A percentile compares a stretch with the other conserved stretches of the same genome.
These are phyloP conservation scores for Ceratobasidium sp. DNA, from an alignment of 1,284 basidiomycete genomes.

Conservation along the genomic window DNA sequence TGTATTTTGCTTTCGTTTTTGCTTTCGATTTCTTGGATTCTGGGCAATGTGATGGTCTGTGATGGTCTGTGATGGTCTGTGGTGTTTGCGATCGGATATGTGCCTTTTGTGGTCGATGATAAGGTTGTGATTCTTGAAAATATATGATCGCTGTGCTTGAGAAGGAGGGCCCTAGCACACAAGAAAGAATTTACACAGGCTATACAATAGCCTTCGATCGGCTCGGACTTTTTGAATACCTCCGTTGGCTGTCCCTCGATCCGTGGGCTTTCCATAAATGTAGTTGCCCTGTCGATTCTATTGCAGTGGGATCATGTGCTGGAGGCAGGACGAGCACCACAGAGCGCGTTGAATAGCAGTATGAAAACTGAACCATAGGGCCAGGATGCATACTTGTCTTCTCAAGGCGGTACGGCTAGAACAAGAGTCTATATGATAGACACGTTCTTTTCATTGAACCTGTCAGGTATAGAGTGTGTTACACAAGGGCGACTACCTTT, in stretches of 20 bases:
- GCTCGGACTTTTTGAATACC: neutral
- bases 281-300: neutral
- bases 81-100: neutral
- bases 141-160: neutral
- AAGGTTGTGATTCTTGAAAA: neutral
- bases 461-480: neutral
- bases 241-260: neutral
- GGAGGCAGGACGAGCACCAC: neutral
- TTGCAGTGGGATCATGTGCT: neutral
- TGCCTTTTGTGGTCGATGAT: neutral
- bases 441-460: neutral
- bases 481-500: too few species aligned
- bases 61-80: neutral
- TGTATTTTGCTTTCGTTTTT: conserved; percentile 2
- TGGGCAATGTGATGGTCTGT: neutral
- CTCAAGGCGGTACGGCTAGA: neutral
- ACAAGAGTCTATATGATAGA: neutral
- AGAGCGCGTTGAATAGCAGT: too few species aligned
- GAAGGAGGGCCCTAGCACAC: neutral
- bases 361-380: too few species aligned
- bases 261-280: neutral
- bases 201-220: too few species aligned
- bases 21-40: conserved; percentile 6
- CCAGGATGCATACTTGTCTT: neutral
- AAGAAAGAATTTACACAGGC: too few species aligned